These are phyloP conservation scores for Ammopiptanthus mongolicus DNA, from an alignment of 306 rosid genomes.

Conservation along the genomic window DNA sequence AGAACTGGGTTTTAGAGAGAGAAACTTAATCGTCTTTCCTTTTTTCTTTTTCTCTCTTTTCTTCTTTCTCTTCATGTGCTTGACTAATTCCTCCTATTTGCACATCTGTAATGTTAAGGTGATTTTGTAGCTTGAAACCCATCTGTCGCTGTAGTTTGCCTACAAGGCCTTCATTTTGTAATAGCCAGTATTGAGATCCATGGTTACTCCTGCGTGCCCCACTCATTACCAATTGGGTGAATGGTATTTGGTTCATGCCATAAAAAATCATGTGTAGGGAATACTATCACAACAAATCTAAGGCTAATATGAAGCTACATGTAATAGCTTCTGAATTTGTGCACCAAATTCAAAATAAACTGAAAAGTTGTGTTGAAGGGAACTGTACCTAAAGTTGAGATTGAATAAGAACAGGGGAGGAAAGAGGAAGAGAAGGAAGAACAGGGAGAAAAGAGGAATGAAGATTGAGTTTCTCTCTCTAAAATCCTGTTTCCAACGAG, in stretches of 20 bases:
- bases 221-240: conserved; percentile 37
- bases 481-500: too few relatives aligned
- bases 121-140: too few relatives aligned
- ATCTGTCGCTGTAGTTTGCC: conserved; percentile 30
- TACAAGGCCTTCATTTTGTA: conserved; percentile 39
- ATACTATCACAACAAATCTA: conserved; percentile 26
- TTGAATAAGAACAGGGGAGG: conserved; percentile 13
- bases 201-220: conserved; percentile 40
- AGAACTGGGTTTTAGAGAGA: too few relatives aligned
- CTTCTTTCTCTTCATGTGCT: too few relatives aligned
- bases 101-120: too few relatives aligned
- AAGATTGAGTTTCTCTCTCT: too few relatives aligned
- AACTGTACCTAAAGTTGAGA: conserved; percentile 26
- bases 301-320: conserved; percentile 34
- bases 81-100: too few relatives aligned
- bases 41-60: too few relatives aligned
- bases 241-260: conserved; percentile 38
- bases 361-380: conserved; percentile 29
- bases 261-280: conserved; percentile 30
- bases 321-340: conserved; percentile 32
- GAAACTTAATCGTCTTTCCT: too few relatives aligned
- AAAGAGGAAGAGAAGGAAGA: too few relatives aligned
- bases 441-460: too few relatives aligned
- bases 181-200: conserved; percentile 43
- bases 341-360: conserved; percentile 41